These are phyloP conservation scores for Pichia scutulata DNA, from an alignment of 805 yeast species.

Conservation along the genomic window DNA sequence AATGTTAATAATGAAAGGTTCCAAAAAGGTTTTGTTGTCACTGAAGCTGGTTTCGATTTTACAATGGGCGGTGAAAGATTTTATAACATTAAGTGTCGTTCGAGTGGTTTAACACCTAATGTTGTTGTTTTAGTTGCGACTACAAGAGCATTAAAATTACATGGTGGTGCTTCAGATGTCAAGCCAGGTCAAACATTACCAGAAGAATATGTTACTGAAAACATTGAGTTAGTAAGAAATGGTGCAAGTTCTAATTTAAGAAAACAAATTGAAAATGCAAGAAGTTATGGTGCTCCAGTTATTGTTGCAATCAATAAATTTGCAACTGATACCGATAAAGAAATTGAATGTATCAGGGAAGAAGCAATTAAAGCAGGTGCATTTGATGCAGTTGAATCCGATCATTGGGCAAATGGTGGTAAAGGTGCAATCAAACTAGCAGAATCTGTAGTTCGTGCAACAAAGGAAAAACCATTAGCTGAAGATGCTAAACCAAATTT, in stretches of 20 bases:
- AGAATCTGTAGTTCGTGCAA: slow-evolving; percentile 57
- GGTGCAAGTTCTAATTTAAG: slow-evolving; percentile 66
- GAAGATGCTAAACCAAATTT: slow-evolving; percentile 30
- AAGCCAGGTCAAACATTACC: slow-evolving; percentile 80
- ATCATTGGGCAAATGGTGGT: slow-evolving; percentile 88
- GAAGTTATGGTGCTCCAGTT: slow-evolving; percentile 66
- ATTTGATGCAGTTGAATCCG: slow-evolving; percentile 65
- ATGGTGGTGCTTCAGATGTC: slow-evolving; percentile 86
- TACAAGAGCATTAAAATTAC: slow-evolving; percentile 75
- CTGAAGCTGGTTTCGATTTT: slow-evolving; percentile 87
- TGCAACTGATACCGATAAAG: slow-evolving; percentile 63
- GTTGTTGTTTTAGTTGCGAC: slow-evolving; percentile 78
- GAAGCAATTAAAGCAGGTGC: slow-evolving; percentile 75
- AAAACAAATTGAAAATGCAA: slow-evolving; percentile 70
- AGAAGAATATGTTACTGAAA: slow-evolving; percentile 62
- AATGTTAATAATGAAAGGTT: slow-evolving; percentile 26
- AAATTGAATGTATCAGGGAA: slow-evolving; percentile 59
- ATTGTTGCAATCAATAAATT: slow-evolving; percentile 78
- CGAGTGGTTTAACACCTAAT: slow-evolving; percentile 74
- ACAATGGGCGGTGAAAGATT: slow-evolving; percentile 91
- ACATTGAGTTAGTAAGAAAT: slow-evolving; percentile 55
- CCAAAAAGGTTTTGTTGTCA: slow-evolving; percentile 63
- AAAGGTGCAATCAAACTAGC: slow-evolving; percentile 72
- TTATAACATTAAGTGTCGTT: slow-evolving; percentile 72
- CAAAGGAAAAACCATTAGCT: slow-evolving; percentile 31